These are phyloP conservation scores for Adansonia grandidieri DNA, from an alignment of 441 rosid species.

Conservation along the genomic window DNA sequence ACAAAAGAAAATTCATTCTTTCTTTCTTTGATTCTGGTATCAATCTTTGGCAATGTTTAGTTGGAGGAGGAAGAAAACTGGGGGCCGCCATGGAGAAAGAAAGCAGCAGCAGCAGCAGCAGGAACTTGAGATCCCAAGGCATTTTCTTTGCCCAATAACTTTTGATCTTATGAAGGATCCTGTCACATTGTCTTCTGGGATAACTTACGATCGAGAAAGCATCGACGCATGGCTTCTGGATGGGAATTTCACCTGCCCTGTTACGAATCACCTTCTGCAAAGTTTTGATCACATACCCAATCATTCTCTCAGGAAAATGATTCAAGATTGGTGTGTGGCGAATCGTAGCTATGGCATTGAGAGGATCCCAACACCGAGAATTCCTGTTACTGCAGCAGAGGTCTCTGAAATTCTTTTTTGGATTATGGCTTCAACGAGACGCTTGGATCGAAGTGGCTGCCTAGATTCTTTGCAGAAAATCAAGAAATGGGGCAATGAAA, in stretches of 20 bases:
- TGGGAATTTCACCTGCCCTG: slow-evolving; percentile 62
- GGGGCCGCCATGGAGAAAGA: neutral
- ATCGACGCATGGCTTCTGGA: slow-evolving; percentile 54
- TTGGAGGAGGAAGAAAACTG: slow-evolving; percentile 47
- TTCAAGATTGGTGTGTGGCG: slow-evolving; percentile 63
- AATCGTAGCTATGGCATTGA: slow-evolving; percentile 44
- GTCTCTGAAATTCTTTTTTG: slow-evolving; percentile 32
- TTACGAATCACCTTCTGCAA: slow-evolving; percentile 39
- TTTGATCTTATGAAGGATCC: slow-evolving; percentile 67
- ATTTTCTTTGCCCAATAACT: slow-evolving; percentile 59
- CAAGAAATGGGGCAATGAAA: slow-evolving; percentile 46
- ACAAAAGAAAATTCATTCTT: too few relatives aligned
- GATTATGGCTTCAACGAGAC: slow-evolving; percentile 22
- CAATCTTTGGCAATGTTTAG: slow-evolving; percentile 37
- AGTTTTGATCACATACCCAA: slow-evolving; percentile 58
- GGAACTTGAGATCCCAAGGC: slow-evolving; percentile 45
- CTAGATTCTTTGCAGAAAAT: slow-evolving; percentile 38
- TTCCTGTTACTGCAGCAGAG: slow-evolving; percentile 43
- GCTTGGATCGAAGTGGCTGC: slow-evolving; percentile 32
- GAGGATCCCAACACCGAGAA: slow-evolving; percentile 59
- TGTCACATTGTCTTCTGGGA: slow-evolving; percentile 58
- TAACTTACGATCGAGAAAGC: slow-evolving; percentile 62
- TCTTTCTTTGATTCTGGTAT: too few relatives aligned
- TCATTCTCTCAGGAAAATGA: slow-evolving; percentile 53
- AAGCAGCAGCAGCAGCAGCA: neutral